A percentile compares a stretch with the other conserved stretches of the same genome.
Conservation (phyloP, 2,329 filamentous ascomycete species). For the Aspergillus jensenii region DNA sequence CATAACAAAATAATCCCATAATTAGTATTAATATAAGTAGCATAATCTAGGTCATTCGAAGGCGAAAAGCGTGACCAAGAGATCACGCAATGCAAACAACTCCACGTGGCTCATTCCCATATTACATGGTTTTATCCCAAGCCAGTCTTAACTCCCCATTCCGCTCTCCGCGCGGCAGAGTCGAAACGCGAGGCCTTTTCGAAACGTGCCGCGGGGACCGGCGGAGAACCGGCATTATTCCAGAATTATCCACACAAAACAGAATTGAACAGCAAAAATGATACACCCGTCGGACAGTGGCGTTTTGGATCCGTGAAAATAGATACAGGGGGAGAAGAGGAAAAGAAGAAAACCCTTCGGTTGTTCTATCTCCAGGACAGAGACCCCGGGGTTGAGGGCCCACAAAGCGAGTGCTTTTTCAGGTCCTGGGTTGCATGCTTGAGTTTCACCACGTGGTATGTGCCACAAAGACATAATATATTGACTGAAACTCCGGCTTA, state of each 20-base stretch:
- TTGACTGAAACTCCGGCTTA: slow-evolving; percentile 1
- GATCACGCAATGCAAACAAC: slow-evolving; percentile 4
- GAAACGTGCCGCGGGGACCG: background rate
- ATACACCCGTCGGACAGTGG: background rate
- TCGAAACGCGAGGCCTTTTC: background rate
- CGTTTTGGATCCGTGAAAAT: slow-evolving; percentile 6
- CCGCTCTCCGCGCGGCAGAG: background rate
- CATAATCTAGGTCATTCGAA: slow-evolving; percentile 21
- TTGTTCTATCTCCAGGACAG: slow-evolving; percentile 28
- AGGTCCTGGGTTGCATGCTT: background rate
- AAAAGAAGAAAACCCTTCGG: slow-evolving; percentile 11
- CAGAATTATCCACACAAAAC: slow-evolving; percentile 10
- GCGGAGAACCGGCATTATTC: background rate
- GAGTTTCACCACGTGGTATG: background rate
- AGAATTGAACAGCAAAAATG: slow-evolving; percentile 7
- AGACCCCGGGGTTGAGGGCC: slow-evolving; percentile 11
- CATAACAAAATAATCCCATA: background rate
- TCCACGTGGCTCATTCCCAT: slow-evolving; percentile 20
- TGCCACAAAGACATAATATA: background rate
- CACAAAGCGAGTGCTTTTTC: slow-evolving; percentile 6
- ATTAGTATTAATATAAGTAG: slow-evolving; percentile 27
- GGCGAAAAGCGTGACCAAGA: slow-evolving; percentile 1
- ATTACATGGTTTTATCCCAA: slow-evolving; percentile 18
- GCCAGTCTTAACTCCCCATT: background rate
- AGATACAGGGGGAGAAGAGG: slow-evolving; percentile 17